Conservation (phyloP, 2,329 filamentous ascomycete species). For the Cytospora chrysosperma region DNA sequence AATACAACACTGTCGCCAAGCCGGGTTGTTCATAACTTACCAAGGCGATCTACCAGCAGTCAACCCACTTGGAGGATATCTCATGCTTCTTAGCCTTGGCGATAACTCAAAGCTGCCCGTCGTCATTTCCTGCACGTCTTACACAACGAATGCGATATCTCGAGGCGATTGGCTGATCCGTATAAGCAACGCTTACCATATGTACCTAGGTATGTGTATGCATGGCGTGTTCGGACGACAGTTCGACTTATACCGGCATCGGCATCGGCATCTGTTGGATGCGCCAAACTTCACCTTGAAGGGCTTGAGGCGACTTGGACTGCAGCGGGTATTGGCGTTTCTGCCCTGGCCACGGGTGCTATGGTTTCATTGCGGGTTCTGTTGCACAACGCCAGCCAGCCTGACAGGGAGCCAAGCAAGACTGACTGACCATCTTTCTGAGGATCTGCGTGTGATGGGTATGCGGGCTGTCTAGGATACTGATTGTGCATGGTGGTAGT, state of each 20-base stretch:
- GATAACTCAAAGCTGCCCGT: background rate
- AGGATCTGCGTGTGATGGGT: background rate
- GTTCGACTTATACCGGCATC: background rate
- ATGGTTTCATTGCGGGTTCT: background rate
- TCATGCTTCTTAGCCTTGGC: background rate
- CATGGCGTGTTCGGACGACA: background rate
- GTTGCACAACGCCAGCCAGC: background rate
- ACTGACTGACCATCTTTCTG: background rate
- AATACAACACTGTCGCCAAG: background rate
- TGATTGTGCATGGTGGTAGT: background rate
- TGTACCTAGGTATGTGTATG: background rate
- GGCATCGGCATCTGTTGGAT: background rate
- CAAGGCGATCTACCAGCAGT: no score
- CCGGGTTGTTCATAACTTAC: no score
- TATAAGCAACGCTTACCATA: slow-evolving; percentile 3
- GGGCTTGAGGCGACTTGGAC: background rate
- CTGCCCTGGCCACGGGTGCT: background rate
- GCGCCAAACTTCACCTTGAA: no score
- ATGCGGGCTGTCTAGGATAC: background rate
- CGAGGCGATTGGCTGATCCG: slow-evolving; percentile 11
- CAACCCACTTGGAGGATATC: background rate
- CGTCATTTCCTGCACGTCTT: background rate
- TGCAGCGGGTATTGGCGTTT: background rate
- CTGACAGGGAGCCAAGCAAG: background rate
- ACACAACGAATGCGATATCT: background rate